These are phyloP conservation scores for Amauroascus verrucosus DNA, from an alignment of 2,329 filamentous ascomycete species.

Conservation along the genomic window DNA sequence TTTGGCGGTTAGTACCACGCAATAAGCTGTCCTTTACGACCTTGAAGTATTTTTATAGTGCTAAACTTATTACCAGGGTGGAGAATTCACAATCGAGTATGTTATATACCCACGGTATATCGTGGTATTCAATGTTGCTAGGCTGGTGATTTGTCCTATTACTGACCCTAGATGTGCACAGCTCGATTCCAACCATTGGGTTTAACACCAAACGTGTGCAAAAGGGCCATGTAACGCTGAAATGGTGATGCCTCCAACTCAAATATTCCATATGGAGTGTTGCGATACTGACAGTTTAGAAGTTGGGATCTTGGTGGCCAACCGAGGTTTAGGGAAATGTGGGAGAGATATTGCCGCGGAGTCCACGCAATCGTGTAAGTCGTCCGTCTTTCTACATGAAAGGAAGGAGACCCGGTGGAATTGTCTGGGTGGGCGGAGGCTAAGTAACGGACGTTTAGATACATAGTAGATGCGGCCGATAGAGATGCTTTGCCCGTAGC, in stretches of 20 bases:
- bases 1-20: conserved; percentile 63
- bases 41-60: neutral
- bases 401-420: neutral
- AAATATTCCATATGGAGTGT: conserved; percentile 11
- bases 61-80: conserved; percentile 55
- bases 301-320: conserved; percentile 96
- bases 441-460: conserved; percentile 41
- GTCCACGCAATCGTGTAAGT: conserved; percentile 83
- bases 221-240: conserved; percentile 94
- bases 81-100: conserved; percentile 98
- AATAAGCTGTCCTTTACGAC: neutral
- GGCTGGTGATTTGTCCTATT: conserved; percentile 17
- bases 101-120: conserved; percentile 30
- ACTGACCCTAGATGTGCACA: conserved; percentile 32
- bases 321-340: conserved; percentile 95
- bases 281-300: conserved; percentile 22
- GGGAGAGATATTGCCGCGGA: conserved; percentile 95
- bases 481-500: conserved; percentile 68
- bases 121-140: neutral
- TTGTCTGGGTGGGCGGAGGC: neutral
- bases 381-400: too few relatives aligned
- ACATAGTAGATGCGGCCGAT: conserved; percentile 96
- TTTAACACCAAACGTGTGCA: conserved; percentile 99
- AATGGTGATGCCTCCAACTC: conserved; percentile 50
- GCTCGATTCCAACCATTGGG: conserved; percentile 94